Conservation (phyloP, 2,329 filamentous ascomycete genomes). For the Thielaviopsis euricoi region DNA sequence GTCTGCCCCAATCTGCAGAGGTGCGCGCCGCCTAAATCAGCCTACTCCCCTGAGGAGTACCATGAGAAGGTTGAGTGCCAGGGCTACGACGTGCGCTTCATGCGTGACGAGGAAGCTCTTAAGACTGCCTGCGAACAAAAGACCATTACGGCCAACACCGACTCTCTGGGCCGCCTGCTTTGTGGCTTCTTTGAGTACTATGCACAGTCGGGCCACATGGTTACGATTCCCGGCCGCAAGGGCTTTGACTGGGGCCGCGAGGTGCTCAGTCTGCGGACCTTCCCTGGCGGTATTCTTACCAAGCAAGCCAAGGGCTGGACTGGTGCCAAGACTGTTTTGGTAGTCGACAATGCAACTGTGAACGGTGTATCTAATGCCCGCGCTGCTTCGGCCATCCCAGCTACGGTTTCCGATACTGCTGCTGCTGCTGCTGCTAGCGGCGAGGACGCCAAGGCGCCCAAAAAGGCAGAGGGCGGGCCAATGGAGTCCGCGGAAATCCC, state of each 20-base stretch:
- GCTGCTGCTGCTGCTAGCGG: neutral
- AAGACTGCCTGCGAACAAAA: constrained; percentile 37
- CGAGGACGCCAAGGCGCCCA: constrained; percentile 11
- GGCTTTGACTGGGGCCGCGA: constrained; percentile 70
- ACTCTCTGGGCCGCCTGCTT: constrained; percentile 55
- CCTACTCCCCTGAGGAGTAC: constrained; percentile 15
- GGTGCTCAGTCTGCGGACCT: constrained; percentile 59
- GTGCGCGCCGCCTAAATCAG: constrained; percentile 28
- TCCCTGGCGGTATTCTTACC: constrained; percentile 45
- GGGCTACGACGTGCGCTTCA: constrained; percentile 60
- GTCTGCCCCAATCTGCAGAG: constrained; percentile 72
- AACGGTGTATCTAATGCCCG: constrained; percentile 8
- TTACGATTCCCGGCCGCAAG: constrained; percentile 27
- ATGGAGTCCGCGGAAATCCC: constrained; percentile 21
- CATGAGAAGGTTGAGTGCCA: constrained; percentile 33
- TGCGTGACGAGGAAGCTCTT: constrained; percentile 59
- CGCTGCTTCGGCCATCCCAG: neutral
- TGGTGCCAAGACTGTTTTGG: constrained; percentile 52
- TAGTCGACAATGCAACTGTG: constrained; percentile 8
- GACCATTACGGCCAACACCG: constrained; percentile 48
- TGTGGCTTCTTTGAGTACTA: constrained; percentile 83
- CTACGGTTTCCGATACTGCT: neutral
- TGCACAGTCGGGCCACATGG: constrained; percentile 42
- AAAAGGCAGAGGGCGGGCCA: neutral
- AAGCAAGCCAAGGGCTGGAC: constrained; percentile 78